Evolutionary conservation across 306 rosid species (phyloP).

Genomic region (Dalbergia cultrata): DNA sequence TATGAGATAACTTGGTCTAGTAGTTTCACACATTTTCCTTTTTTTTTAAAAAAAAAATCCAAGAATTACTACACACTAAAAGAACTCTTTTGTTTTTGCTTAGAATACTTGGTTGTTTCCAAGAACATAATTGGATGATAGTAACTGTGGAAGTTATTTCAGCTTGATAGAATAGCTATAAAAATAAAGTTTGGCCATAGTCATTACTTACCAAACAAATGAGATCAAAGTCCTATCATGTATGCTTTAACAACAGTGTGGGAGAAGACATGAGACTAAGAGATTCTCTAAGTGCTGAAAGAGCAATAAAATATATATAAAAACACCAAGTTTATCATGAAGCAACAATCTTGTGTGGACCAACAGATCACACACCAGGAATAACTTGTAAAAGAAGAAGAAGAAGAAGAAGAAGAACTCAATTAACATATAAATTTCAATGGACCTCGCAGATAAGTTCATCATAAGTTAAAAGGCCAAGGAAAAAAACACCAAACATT

Average conservation of each 20-base stretch:
- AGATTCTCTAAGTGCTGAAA: constrained; percentile 25
- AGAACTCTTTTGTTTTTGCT: no score
- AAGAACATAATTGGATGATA: no score
- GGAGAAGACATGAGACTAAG: constrained; percentile 14
- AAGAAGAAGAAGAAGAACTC: no score
- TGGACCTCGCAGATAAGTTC: no score
- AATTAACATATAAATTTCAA: no score
- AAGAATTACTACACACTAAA: no score
- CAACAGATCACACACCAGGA: constrained; percentile 19
- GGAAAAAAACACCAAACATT: constrained; percentile 32
- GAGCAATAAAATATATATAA: constrained; percentile 8
- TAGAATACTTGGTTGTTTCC: no score
- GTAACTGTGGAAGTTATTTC: background rate
- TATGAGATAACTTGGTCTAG: no score
- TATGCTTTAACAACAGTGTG: constrained; percentile 19
- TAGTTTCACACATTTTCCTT: no score
- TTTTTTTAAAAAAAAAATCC: no score
- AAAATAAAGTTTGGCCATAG: background rate
- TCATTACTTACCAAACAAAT: constrained; percentile 23
- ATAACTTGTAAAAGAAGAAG: background rate
- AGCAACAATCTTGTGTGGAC: constrained; percentile 18
- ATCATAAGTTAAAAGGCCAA: constrained; percentile 1
- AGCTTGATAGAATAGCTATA: background rate
- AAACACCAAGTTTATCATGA: constrained; percentile 16
- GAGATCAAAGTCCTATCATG: constrained; percentile 12